phyloP scores from a whole-genome alignment of 768 basidiomycete species.

The Russula dissimulans region DNA sequence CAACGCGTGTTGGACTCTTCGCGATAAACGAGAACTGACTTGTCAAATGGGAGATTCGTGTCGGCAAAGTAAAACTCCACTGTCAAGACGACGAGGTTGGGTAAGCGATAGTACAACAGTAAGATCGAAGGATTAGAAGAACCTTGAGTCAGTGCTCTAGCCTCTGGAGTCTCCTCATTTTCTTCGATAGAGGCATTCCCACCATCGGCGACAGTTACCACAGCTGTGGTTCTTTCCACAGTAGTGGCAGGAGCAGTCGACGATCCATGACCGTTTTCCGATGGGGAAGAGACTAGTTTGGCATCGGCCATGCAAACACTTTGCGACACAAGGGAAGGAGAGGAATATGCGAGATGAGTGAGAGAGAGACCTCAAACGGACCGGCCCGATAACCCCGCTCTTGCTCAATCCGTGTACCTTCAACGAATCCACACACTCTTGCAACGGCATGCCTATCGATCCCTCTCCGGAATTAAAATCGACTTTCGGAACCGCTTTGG shows the following conservation, averaged over 20 bases:
- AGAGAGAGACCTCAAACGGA: background rate
- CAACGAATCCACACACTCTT: too few species aligned
- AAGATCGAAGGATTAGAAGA: conserved; percentile 17
- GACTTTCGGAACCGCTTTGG: background rate
- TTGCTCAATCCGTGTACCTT: background rate
- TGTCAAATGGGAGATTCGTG: conserved; percentile 90
- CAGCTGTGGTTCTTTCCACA: background rate
- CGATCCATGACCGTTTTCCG: background rate
- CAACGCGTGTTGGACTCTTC: background rate
- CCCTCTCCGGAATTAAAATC: background rate
- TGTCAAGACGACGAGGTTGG: conserved; percentile 24
- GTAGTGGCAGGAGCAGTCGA: background rate
- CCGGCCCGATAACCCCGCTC: background rate
- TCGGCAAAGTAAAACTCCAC: conserved; percentile 97
- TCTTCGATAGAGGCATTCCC: background rate
- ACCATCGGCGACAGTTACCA: background rate
- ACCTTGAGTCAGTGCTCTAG: conserved; percentile 51
- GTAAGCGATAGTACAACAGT: background rate
- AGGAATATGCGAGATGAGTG: background rate
- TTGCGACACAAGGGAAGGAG: background rate
- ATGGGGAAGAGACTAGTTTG: background rate
- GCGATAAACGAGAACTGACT: conserved; percentile 33
- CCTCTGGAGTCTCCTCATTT: conserved; percentile 30
- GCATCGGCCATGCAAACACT: conserved; percentile 4
- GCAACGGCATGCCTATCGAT: too few species aligned